Base-by-base conservation (phyloP, 2,329 filamentous ascomycete genomes). In the Ceratocystiopsis sp. region DNA sequence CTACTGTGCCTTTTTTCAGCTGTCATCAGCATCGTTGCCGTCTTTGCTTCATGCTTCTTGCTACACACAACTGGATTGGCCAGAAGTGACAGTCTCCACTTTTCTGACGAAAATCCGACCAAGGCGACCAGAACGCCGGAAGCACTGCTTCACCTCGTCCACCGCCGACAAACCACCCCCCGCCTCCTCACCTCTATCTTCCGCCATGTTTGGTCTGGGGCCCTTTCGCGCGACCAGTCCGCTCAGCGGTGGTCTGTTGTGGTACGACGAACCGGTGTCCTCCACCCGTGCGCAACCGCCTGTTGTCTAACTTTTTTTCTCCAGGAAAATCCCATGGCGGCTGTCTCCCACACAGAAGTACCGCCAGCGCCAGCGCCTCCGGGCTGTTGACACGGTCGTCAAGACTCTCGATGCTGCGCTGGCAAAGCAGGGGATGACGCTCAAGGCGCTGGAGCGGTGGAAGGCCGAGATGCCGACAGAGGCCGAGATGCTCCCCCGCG, bases 391-490 rank as follows among this genome's bases (percentile, higher is more conserved):
- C 63, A 71, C 69, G 39, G 78, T 96, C n/a, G 78, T 98, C 46
- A 76, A 81, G 45, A 86, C 84, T 15, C 64, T 98, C 49, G 83
- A 85, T 56, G 72, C 67, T 38, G 87, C 89, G 16, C 72, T 96
- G 43, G 69, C 75, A 42, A 82, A 79, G 61, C 69, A 81, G 59
- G 78, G 82, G 45, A 69, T 78, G 55, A 73, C 78, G 46, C 73
- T 78, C 39, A 85, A 85, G 64, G 71, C 84, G 43, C 69, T 98
- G 46, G 81, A 93, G 61, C 67, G 79, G 57, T 98, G 91, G 91
- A 94, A 91, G 69, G 71, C 72, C 35, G 85, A 94, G 63, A 98
- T 98, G 91, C 91, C 91, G 18, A 82, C 77, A 21, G 91, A 98
- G 70, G 73, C 77, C 56, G 86, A 96, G 69, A 98, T 98, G 91